Base-by-base conservation (phyloP, 805 yeast species). In the Trichomonascus vanleenenianus region DNA sequence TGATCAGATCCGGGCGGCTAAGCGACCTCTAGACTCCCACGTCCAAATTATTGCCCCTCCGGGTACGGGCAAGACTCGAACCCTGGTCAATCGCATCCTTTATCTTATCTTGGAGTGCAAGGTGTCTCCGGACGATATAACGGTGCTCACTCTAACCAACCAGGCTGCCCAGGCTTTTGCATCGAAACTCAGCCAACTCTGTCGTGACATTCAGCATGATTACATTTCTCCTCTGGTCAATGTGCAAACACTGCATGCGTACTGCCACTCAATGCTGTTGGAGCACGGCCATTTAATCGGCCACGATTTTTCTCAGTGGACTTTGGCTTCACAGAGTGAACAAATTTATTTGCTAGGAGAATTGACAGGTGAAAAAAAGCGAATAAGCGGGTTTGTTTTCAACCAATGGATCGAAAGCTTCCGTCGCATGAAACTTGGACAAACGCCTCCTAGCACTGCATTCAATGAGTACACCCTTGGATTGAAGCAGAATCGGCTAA, bases 91-190 rank as follows among this genome's bases (percentile, higher is more conserved):
- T 2, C 68, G 96, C 39, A 93, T 89, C 8, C 85, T 88, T 0
- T 75, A 78, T 55, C 65, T 91, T 30, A 48, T 77, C 3, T 61
- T 72, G 6, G 68, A 75, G 30, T 64, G 72, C 2, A 62, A 22
- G 8, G 27, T 85, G 0, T 66, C 70, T 1, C 91, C 97, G 0
- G 68, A 71, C 27, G 66, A 74, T 40, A 73, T 93, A 15, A 73
- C 91, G 2, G 93, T 89, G 12, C 84, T 96, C 2, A 88, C 97
- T 0, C 91, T 93, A 67, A 91, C 97, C 10, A 85, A 85, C 56
- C 87, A 85, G 56, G 97, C 98, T 0, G 91, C 96, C 3, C 74
- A 70, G 45, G 96, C 88, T 63, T 81, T 91, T 83, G 64, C 68
- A 7, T 82, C 77, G 27, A 69, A 97, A 36, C 63, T 89, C 34